These are phyloP conservation scores for Sarocladium strictum DNA, from an alignment of 2,329 filamentous ascomycete species.

Conservation along the genomic window DNA sequence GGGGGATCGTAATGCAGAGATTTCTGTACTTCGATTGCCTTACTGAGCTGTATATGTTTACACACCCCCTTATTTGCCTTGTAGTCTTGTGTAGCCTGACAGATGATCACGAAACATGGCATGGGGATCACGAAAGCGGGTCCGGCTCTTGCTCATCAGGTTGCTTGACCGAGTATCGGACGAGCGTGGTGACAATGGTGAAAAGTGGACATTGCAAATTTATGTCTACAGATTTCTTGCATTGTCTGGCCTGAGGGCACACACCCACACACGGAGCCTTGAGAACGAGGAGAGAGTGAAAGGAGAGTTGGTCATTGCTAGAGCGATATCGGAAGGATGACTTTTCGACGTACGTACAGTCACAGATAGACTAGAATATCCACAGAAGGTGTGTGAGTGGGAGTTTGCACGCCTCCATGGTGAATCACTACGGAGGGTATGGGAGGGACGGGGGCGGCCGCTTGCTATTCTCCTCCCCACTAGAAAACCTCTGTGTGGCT, in stretches of 20 bases:
- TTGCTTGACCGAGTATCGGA: constrained; percentile 1
- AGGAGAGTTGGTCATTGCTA: constrained; percentile 1
- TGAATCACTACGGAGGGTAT: background rate
- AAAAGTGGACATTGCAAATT: background rate
- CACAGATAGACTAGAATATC: background rate
- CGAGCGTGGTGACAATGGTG: background rate
- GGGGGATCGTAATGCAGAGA: too few species aligned
- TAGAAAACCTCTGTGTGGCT: too few species aligned
- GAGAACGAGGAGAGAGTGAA: background rate
- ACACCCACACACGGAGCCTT: too few species aligned
- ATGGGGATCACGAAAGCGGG: background rate
- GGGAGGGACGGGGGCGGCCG: background rate
- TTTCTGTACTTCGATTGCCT: too few species aligned
- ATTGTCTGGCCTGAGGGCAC: too few species aligned
- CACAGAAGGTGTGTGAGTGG: background rate
- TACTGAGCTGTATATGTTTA: too few species aligned
- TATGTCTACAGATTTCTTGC: too few species aligned
- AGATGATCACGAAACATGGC: constrained; percentile 4
- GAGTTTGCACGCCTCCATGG: background rate
- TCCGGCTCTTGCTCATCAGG: background rate
- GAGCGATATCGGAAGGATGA: constrained; percentile 3
- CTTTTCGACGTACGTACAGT: too few species aligned
- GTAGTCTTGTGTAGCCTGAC: constrained; percentile 4
- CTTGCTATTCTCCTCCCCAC: too few species aligned
- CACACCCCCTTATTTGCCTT: background rate